Base-by-base conservation (phyloP, 164 flowering plant genomes). In the Cinnamomum chago region DNA sequence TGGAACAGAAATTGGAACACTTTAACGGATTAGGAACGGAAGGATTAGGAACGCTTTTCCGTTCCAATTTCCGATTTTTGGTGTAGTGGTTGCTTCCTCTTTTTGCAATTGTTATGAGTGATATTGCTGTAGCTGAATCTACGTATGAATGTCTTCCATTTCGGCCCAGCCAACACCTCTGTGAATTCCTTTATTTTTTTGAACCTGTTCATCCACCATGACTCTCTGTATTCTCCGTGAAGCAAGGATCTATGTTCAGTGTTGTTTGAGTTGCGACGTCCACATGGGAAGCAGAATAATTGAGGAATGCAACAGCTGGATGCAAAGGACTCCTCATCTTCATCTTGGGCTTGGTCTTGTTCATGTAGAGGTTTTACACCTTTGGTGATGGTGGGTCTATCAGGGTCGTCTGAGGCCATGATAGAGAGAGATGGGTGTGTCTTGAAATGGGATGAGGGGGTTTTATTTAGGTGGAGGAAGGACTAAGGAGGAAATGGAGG, bases 121-220 rank as follows among this genome's bases (percentile, higher is more conserved):
- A 17, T 67, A 30, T 67, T n/a, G 69, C n/a, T 25, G 69, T 33
- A 75, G 60, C 88, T 89, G 80, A 92, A 86, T 27, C 89, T 79
- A 14, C 95, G 86, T 15, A 93, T 91, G 80, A 93, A 93, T 0
- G 96, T 93, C 84, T 93, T 93, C 97, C 97, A 93, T 65, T 73
- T 83, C 1, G 97, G 96, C 0, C 93, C 96, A 20, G 94, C 93
- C 58, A 85, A 86, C 74, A 91, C 70, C 82, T 91, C 96, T 69
- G 96, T 90, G 90, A 89, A 90, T 77, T 90, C 92, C 1, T 94
- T 84, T 27, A 90, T 30, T 75, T 79, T 85, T 81, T 55, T 79
- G 58, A 89, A 9, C 1, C 85, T 83, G 20, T 62, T 74, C 20
- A 27, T 58, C 77, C 75, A 80, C 74, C 79, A 73, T 27, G 72